Evolutionary conservation across 768 basidiomycete species (phyloP).

Genomic region (Trametes elegans): DNA sequence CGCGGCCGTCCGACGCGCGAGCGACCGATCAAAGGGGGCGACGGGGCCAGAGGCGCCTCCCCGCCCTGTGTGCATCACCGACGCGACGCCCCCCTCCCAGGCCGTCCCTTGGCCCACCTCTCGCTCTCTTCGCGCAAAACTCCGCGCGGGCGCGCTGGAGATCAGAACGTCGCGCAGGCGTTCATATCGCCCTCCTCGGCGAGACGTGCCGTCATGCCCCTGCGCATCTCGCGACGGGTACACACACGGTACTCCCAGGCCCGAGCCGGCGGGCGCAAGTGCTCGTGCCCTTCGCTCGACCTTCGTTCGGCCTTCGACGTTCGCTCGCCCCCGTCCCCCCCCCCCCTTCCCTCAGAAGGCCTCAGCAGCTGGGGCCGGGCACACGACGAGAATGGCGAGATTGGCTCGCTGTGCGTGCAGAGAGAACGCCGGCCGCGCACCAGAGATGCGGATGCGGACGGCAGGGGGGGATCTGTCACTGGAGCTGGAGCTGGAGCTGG

Average conservation of each 20-base stretch:
- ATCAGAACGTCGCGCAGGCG: slow-evolving; percentile 16
- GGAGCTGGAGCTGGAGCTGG: neutral
- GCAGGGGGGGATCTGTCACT: slow-evolving; percentile 11
- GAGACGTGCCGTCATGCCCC: slow-evolving; percentile 12
- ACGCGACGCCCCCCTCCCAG: too few relatives aligned
- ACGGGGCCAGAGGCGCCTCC: neutral
- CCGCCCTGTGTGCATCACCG: slow-evolving; percentile 11
- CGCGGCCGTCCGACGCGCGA: too few relatives aligned
- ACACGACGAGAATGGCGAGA: slow-evolving; percentile 4
- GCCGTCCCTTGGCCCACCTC: too few relatives aligned
- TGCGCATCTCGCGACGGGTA: slow-evolving; percentile 6
- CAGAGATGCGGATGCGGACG: too few relatives aligned
- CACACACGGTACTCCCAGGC: slow-evolving; percentile 8
- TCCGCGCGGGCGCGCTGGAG: neutral
- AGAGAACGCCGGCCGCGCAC: too few relatives aligned
- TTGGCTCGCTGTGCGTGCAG: neutral
- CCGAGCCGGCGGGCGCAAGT: too few relatives aligned
- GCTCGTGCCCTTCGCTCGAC: too few relatives aligned
- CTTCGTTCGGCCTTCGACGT: too few relatives aligned
- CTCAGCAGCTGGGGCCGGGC: too few relatives aligned
- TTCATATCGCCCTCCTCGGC: slow-evolving; percentile 21
- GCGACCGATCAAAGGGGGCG: neutral
- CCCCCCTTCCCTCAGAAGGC: too few relatives aligned
- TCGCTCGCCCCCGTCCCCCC: too few relatives aligned
- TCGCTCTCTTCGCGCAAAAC: slow-evolving; percentile 7